These are phyloP conservation scores for Salix dunnii DNA, from an alignment of 345 rosid species.

Conservation along the genomic window DNA sequence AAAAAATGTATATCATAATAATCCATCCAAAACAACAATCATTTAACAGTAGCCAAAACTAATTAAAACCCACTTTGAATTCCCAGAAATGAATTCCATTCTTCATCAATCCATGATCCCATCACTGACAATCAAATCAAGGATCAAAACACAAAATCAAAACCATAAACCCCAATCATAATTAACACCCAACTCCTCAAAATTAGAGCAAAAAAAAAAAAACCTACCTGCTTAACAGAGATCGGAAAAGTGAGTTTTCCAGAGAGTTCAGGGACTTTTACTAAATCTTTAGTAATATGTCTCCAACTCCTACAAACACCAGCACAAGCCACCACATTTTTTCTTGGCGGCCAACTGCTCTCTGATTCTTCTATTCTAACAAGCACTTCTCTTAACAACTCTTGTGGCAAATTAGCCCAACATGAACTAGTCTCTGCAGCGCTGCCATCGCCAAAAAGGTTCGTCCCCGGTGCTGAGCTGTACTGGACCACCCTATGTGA, in stretches of 20 bases:
- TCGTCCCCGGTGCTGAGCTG: slow-evolving; percentile 9
- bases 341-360: slow-evolving; percentile 29
- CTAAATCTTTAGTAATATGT: slow-evolving; percentile 25
- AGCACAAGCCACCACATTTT: slow-evolving; percentile 33
- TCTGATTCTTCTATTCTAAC: slow-evolving; percentile 30
- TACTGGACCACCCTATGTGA: slow-evolving; percentile 24
- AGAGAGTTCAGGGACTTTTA: slow-evolving; percentile 28
- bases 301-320: slow-evolving; percentile 37
- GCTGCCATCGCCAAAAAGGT: background rate
- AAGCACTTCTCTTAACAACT: slow-evolving; percentile 29
- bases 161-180: background rate
- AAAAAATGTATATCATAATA: background rate
- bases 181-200: background rate
- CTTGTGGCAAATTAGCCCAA: slow-evolving; percentile 34
- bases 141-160: background rate
- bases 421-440: background rate
- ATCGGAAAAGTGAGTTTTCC: slow-evolving; percentile 31
- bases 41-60: background rate
- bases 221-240: slow-evolving; percentile 28
- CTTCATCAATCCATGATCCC: background rate
- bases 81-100: background rate
- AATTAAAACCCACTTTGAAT: background rate
- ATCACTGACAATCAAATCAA: background rate
- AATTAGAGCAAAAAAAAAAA: background rate
- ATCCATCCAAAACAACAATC: background rate